phyloP scores from a whole-genome alignment of 2,329 filamentous ascomycete species.

The Domatiomyces catenatus region DNA sequence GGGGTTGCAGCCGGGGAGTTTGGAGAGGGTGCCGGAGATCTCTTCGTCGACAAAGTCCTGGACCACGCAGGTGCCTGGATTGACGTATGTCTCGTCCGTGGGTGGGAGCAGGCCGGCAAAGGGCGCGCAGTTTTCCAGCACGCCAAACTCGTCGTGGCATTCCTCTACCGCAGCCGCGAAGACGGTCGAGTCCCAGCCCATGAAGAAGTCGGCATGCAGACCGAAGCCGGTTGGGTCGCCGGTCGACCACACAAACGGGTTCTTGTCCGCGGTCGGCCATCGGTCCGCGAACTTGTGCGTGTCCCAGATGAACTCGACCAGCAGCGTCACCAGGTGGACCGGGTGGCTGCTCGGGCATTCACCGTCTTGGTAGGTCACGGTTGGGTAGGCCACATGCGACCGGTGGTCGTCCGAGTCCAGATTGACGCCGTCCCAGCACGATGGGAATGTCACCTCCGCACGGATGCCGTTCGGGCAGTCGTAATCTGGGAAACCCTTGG shows the following conservation, averaged over 20 bases:
- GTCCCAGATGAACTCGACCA: constrained; percentile 43
- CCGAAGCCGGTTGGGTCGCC: constrained; percentile 38
- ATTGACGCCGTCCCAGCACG: constrained; percentile 69
- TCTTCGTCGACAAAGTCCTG: constrained; percentile 25
- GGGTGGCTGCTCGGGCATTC: constrained; percentile 28
- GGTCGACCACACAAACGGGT: constrained; percentile 31
- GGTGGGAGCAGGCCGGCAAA: constrained; percentile 25
- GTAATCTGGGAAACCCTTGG: constrained; percentile 39
- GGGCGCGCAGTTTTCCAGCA: constrained; percentile 43
- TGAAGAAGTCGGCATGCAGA: constrained; percentile 50
- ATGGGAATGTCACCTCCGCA: constrained; percentile 74
- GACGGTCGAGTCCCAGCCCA: constrained; percentile 52
- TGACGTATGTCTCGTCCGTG: constrained; percentile 38
- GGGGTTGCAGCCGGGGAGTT: constrained; percentile 19
- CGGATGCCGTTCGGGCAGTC: constrained; percentile 71
- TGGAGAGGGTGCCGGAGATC: constrained; percentile 12
- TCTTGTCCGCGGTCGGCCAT: constrained; percentile 29
- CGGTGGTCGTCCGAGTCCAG: constrained; percentile 32
- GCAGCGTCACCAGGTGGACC: constrained; percentile 39
- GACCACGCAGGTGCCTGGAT: constrained; percentile 35
- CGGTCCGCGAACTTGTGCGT: constrained; percentile 34
- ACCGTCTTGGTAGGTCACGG: constrained; percentile 19
- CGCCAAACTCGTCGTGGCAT: constrained; percentile 44
- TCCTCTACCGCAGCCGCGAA: constrained; percentile 52
- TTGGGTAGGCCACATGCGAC: constrained; percentile 21